These are phyloP conservation scores for Mariannaea elegans DNA, from an alignment of 2,329 filamentous ascomycete species.

Conservation along the genomic window DNA sequence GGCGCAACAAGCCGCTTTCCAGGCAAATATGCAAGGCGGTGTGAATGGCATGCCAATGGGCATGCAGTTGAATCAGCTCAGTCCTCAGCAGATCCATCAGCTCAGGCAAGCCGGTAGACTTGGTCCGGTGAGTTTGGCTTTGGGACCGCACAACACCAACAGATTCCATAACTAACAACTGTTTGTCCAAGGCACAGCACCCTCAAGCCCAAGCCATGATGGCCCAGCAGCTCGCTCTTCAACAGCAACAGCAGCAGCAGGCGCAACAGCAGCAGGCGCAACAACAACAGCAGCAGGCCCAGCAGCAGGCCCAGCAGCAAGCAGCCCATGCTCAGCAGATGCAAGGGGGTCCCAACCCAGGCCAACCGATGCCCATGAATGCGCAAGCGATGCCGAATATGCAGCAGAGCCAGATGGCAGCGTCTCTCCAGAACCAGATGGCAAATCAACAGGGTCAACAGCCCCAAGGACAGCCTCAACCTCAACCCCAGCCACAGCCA, in stretches of 20 bases:
- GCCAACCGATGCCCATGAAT: conserved; percentile 59
- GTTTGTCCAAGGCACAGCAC: conserved; percentile 38
- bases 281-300: conserved; percentile 41
- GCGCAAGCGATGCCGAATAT: conserved; percentile 56
- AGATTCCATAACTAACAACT: conserved; percentile 24
- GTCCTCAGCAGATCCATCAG: conserved; percentile 60
- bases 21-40: conserved; percentile 59
- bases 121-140: conserved; percentile 50
- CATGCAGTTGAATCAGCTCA: conserved; percentile 63
- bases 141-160: not conserved
- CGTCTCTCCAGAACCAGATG: conserved; percentile 43
- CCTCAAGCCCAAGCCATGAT: conserved; percentile 51
- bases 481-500: conserved; percentile 34
- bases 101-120: conserved; percentile 54
- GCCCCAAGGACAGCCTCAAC: conserved; percentile 37
- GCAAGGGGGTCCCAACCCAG: conserved; percentile 53
- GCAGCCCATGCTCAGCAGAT: conserved; percentile 50
- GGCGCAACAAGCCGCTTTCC: conserved; percentile 62
- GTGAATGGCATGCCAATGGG: conserved; percentile 60
- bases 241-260: conserved; percentile 47
- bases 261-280: conserved; percentile 47
- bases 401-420: conserved; percentile 53
- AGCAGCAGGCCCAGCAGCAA: conserved; percentile 45
- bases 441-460: conserved; percentile 43
- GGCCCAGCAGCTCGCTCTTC: conserved; percentile 53